A percentile compares a stretch with the other conserved stretches of the same genome.
These are phyloP conservation scores for Fusarium secorum DNA, from an alignment of 2,329 filamentous ascomycete genomes.

Conservation along the genomic window DNA sequence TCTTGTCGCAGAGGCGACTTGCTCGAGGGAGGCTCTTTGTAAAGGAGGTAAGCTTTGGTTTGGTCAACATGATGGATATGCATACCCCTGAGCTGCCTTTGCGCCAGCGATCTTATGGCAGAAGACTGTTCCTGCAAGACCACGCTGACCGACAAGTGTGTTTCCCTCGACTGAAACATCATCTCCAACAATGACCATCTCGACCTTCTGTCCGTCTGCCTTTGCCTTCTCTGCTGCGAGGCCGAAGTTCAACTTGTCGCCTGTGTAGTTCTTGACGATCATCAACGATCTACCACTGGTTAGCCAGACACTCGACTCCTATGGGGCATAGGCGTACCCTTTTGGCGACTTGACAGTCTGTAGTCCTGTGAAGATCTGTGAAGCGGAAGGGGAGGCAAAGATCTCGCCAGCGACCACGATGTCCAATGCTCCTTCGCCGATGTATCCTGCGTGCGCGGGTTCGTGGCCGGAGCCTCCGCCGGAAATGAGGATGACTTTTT, in stretches of 20 bases:
- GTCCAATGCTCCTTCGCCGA: conserved; percentile 37
- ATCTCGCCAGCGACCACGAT: conserved; percentile 37
- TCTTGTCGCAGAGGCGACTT: conserved; percentile 25
- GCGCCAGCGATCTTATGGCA: conserved; percentile 40
- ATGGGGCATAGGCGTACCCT: background rate
- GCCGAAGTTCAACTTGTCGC: conserved; percentile 43
- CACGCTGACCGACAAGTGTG: conserved; percentile 36
- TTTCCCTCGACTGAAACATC: conserved; percentile 40
- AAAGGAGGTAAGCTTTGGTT: conserved; percentile 1
- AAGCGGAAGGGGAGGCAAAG: conserved; percentile 39
- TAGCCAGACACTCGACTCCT: background rate
- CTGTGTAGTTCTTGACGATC: conserved; percentile 43
- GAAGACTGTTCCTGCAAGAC: conserved; percentile 37
- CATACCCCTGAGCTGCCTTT: conserved; percentile 36
- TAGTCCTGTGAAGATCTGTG: conserved; percentile 35
- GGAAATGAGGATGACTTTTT: conserved; percentile 35
- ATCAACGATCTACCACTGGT: conserved; percentile 25
- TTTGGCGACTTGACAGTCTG: conserved; percentile 32
- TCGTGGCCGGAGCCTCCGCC: conserved; percentile 39
- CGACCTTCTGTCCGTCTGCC: conserved; percentile 33
- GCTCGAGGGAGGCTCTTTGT: conserved; percentile 24
- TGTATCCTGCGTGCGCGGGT: conserved; percentile 38
- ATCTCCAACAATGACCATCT: conserved; percentile 39
- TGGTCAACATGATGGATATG: background rate
- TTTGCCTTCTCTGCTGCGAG: conserved; percentile 44